Percentiles rank a stretch among this genome's conserved stretches.
phyloP scores from a whole-genome alignment of 805 yeast genomes.

The Candida coleopterorum region DNA sequence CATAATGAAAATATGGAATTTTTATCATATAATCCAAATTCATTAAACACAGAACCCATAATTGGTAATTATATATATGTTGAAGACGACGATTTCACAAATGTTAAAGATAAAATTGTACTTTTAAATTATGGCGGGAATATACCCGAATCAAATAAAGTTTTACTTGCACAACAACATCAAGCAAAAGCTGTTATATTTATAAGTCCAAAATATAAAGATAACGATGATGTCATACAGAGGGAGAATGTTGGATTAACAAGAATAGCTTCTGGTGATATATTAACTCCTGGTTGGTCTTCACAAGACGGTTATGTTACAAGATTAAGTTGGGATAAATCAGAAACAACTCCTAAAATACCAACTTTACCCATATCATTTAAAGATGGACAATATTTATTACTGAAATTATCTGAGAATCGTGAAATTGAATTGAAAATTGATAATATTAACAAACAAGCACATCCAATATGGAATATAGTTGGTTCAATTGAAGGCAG shows the following conservation, averaged over 20 bases:
- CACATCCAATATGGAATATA: slow-evolving; percentile 74
- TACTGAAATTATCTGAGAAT: slow-evolving; percentile 31
- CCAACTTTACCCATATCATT: slow-evolving; percentile 78
- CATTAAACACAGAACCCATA: slow-evolving; percentile 49
- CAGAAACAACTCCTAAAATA: slow-evolving; percentile 57
- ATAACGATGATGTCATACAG: slow-evolving; percentile 42
- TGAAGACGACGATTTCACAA: slow-evolving; percentile 48
- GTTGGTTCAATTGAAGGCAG: slow-evolving; percentile 73
- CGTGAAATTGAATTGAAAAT: slow-evolving; percentile 22
- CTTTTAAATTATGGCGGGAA: slow-evolving; percentile 55
- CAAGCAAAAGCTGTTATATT: slow-evolving; percentile 69
- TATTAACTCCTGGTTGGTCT: slow-evolving; percentile 74
- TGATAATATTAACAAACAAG: slow-evolving; percentile 39
- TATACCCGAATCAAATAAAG: slow-evolving; percentile 33
- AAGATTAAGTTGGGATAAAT: slow-evolving; percentile 40
- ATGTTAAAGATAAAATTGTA: slow-evolving; percentile 47
- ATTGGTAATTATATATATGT: slow-evolving; percentile 59
- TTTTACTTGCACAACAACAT: slow-evolving; percentile 44
- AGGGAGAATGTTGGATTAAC: slow-evolving; percentile 55
- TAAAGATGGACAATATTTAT: slow-evolving; percentile 49
- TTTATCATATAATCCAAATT: slow-evolving; percentile 65
- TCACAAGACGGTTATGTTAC: slow-evolving; percentile 36
- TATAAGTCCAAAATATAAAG: slow-evolving; percentile 34
- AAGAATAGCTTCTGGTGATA: slow-evolving; percentile 68
- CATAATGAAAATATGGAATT: slow-evolving; percentile 28